Percentiles rank a stretch among this genome's conserved stretches.
phyloP scores from a whole-genome alignment of 169 alveolate genomes.

The Eimeria mitis region DNA sequence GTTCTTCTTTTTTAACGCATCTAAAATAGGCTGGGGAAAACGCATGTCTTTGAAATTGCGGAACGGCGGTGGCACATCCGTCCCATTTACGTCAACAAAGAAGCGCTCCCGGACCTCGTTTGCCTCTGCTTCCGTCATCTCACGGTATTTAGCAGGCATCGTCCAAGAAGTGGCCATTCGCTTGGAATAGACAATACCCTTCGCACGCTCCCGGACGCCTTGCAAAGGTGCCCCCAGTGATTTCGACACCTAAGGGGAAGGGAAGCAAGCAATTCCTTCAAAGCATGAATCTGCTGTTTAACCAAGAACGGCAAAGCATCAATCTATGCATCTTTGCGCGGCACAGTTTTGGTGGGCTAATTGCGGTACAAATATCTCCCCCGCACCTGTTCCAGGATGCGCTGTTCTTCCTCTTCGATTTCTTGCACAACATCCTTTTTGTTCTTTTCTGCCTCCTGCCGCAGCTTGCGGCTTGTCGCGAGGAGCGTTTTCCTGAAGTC shows the following conservation, averaged over 20 bases:
- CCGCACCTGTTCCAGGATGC: slow-evolving; percentile 83
- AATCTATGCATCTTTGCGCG: neutral
- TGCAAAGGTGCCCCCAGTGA: slow-evolving; percentile 87
- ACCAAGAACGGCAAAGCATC: neutral
- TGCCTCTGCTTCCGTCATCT: slow-evolving; percentile 83
- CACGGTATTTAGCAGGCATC: slow-evolving; percentile 75
- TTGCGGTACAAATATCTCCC: neutral
- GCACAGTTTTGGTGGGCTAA: too few species aligned
- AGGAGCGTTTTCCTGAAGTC: slow-evolving; percentile 84
- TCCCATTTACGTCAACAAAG: slow-evolving; percentile 93
- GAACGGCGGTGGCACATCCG: slow-evolving; percentile 96
- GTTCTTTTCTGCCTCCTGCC: slow-evolving; percentile 85
- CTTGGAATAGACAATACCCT: slow-evolving; percentile 85
- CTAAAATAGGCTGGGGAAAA: slow-evolving; percentile 93
- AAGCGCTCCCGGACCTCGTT: slow-evolving; percentile 84
- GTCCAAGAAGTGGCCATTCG: slow-evolving; percentile 78
- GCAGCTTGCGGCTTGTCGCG: slow-evolving; percentile 84
- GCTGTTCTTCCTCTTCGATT: slow-evolving; percentile 83
- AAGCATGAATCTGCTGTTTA: neutral
- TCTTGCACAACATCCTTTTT: slow-evolving; percentile 80
- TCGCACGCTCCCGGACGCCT: slow-evolving; percentile 86
- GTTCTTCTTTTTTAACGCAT: slow-evolving; percentile 91
- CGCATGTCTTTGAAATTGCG: slow-evolving; percentile 94
- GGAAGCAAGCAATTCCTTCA: neutral
- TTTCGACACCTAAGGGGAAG: slow-evolving; percentile 82